phyloP scores from a whole-genome alignment of 305 asterid species.

The Lippia alba region DNA sequence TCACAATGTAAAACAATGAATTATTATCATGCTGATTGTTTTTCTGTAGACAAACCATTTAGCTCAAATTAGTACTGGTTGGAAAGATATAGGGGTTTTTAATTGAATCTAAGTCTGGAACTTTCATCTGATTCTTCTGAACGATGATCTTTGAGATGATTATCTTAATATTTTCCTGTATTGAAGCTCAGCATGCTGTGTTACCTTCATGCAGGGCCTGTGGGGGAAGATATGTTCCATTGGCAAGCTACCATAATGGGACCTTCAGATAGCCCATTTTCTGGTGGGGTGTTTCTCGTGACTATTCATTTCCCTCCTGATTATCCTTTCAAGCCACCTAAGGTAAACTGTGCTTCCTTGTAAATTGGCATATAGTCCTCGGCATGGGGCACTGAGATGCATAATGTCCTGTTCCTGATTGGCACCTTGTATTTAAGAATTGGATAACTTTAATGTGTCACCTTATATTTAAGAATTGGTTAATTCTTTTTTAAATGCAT shows the following conservation, averaged over 20 bases:
- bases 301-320: no score
- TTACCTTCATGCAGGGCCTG: constrained; percentile 59
- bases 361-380: background rate
- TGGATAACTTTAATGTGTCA: no score
- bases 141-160: constrained; percentile 2
- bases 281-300: no score
- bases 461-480: no score
- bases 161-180: background rate
- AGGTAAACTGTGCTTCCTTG: constrained; percentile 44
- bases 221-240: constrained; percentile 80
- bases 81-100: background rate
- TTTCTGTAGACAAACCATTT: background rate
- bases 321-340: constrained; percentile 87
- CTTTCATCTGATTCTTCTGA: background rate
- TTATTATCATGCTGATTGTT: background rate
- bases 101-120: background rate
- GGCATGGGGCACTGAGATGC: constrained; percentile 1
- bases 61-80: background rate
- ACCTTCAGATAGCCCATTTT: no score
- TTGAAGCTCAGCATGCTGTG: background rate
- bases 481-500: no score
- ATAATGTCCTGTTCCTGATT: constrained; percentile 4
- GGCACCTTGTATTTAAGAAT: background rate
- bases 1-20: constrained; percentile 4
- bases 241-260: constrained; percentile 8